These are phyloP conservation scores for Ceratocystis destructans DNA, from an alignment of 2,329 filamentous ascomycete genomes.

Conservation along the genomic window DNA sequence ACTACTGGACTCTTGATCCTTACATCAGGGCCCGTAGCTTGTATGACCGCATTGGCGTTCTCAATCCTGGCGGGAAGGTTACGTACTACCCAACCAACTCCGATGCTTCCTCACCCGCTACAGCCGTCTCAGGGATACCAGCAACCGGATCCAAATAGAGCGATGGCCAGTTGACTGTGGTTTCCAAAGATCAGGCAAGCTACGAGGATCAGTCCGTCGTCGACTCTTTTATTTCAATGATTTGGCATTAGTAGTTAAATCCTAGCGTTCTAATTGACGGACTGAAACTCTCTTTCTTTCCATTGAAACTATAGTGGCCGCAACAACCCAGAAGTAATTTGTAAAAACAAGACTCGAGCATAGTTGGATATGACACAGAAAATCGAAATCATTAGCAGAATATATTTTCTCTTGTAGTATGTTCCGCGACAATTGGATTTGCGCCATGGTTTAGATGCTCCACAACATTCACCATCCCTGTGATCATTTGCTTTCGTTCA, in stretches of 20 bases:
- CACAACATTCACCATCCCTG: background rate
- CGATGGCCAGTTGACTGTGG: background rate
- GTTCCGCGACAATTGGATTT: no score
- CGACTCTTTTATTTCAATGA: background rate
- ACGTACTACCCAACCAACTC: constrained; percentile 47
- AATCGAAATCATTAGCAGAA: no score
- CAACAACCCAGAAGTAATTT: no score
- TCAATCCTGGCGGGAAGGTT: constrained; percentile 52
- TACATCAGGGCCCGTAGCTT: constrained; percentile 70
- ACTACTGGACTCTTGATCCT: constrained; percentile 84
- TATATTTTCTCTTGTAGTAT: no score
- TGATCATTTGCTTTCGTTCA: constrained; percentile 28
- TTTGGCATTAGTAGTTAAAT: constrained; percentile 3
- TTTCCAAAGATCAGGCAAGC: background rate
- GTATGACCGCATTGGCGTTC: constrained; percentile 68
- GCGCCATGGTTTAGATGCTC: no score
- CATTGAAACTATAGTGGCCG: background rate
- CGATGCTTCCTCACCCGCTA: constrained; percentile 20
- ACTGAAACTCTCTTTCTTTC: background rate
- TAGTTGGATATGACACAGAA: no score
- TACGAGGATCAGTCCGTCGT: background rate
- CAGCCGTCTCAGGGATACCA: constrained; percentile 18
- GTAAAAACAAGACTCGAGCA: no score
- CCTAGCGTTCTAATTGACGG: background rate
- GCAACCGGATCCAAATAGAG: background rate